Base-by-base conservation (phyloP, 176 grass and related monocot species). In the Oryza australiensis region DNA sequence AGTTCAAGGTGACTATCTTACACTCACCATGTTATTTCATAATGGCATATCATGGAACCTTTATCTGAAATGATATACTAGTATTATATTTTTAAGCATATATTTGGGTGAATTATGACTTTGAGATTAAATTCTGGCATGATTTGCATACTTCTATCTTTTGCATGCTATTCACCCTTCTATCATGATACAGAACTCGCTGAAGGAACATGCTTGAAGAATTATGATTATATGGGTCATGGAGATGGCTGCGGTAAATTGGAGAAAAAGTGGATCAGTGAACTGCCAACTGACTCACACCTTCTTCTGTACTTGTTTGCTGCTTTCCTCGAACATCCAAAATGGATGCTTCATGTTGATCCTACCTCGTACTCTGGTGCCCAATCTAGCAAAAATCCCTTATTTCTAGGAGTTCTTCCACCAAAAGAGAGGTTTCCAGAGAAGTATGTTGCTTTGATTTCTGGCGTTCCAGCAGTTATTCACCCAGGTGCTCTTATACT, bases 311-410 rank as follows among this genome's bases (percentile, higher is more conserved):
- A 98, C 71, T 82, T 98, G 81, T 95, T 98, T 88, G 87, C 90
- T 24, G 90, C 95, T 91, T 98, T 98, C 72, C 84, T 98, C 74
- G 95, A 98, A 76, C 95, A 98, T 84, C 95, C 95, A 46, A 87
- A 90, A 92, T 98, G 95, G 95, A 98, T 93, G 95, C 80, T 98
- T 74, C 92, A 94, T 88, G 92, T 93, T 68, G 95, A 98, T 63
- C 90, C 92, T 70, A 90, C 89, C 51, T 98, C 90, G 34, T 98
- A 93, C 80, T 94, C 95, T 82, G 90, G 95, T 81, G 84, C 95
- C 27, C 92, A 95, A 42, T 98, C 90, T 68, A 93, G 88, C 86
- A 94, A 98, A 87, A 98, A 98, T 81, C 92, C 95, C 35, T 93
- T 98, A 35, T 98, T 98, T 71, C 88, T 98, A 41, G 95, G 95